Evolutionary conservation across 2,329 filamentous ascomycete genomes (phyloP).

Genomic region (Westerdykella sp.): DNA sequence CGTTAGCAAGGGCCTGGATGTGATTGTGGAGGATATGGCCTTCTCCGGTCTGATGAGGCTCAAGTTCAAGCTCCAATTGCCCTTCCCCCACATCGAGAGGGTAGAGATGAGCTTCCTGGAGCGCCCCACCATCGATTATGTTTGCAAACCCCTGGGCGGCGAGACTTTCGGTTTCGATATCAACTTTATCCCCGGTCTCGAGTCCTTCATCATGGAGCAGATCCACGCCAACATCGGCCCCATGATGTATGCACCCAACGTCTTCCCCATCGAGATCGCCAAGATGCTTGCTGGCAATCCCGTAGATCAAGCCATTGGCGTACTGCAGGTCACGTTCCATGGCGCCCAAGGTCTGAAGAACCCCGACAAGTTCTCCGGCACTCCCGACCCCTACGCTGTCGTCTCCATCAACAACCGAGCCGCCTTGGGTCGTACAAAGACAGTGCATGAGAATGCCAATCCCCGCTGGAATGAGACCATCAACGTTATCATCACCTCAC

Average conservation of each 20-base stretch:
- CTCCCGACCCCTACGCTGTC: conserved; percentile 81
- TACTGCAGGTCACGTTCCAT: conserved; percentile 85
- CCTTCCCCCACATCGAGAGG: conserved; percentile 91
- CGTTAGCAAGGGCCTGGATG: conserved; percentile 92
- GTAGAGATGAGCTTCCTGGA: conserved; percentile 94
- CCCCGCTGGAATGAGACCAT: conserved; percentile 96
- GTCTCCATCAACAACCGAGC: conserved; percentile 79
- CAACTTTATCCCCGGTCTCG: conserved; percentile 94
- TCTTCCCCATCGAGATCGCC: conserved; percentile 96
- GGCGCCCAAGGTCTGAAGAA: conserved; percentile 92
- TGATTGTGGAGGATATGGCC: conserved; percentile 97
- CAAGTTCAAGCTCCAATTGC: conserved; percentile 94
- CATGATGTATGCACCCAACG: conserved; percentile 97
- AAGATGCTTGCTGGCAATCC: conserved; percentile 95
- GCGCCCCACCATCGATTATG: conserved; percentile 85
- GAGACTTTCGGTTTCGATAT: conserved; percentile 97
- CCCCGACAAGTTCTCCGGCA: conserved; percentile 85
- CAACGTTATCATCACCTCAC: conserved; percentile 88
- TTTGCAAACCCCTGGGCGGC: conserved; percentile 93
- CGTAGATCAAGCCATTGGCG: conserved; percentile 92
- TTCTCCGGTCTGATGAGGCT: conserved; percentile 94
- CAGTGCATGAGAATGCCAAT: conserved; percentile 73
- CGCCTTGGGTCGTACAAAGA: conserved; percentile 83
- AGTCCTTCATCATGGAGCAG: conserved; percentile 89
- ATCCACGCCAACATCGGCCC: conserved; percentile 89